Evolutionary conservation across 129 eudicot species (phyloP).

Genomic region (Artemisia tridentata): DNA sequence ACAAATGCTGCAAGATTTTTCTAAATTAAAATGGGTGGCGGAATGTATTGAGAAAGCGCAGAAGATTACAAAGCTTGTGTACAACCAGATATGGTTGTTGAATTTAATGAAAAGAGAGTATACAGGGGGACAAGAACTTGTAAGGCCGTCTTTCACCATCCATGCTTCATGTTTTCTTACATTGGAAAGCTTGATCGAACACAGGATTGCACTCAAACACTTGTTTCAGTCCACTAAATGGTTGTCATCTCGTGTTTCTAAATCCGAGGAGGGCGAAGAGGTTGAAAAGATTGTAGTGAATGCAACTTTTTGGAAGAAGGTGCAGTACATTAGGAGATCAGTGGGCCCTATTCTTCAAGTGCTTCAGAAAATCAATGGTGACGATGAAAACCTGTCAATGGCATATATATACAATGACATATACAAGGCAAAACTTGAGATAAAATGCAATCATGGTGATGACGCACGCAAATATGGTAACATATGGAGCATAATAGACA

Average conservation of each 20-base stretch:
- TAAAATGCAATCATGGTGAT: conserved; percentile 77
- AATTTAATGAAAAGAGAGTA: conserved; percentile 72
- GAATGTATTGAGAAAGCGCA: conserved; percentile 88
- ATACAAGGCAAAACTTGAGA: conserved; percentile 73
- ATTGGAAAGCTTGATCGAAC: conserved; percentile 70
- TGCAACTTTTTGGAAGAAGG: conserved; percentile 88
- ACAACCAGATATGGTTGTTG: conserved; percentile 70
- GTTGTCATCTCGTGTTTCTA: conserved; percentile 73
- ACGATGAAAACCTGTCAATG: conserved; percentile 61
- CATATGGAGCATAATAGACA: conserved; percentile 81
- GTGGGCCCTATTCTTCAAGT: conserved; percentile 80
- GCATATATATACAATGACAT: conserved; percentile 84
- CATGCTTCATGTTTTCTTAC: conserved; percentile 67
- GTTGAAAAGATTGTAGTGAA: conserved; percentile 69
- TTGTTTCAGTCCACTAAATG: conserved; percentile 86
- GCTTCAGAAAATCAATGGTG: conserved; percentile 65
- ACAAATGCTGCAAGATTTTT: conserved; percentile 70
- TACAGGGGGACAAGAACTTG: conserved; percentile 81
- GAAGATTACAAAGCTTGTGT: conserved; percentile 74
- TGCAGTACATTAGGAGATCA: conserved; percentile 59
- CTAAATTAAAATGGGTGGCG: conserved; percentile 69
- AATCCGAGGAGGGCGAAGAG: conserved; percentile 80
- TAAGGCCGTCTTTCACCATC: conserved; percentile 61
- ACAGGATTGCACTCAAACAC: conserved; percentile 63
- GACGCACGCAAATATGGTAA: conserved; percentile 75